Evolutionary conservation across 768 basidiomycete genomes (phyloP), one percentile per base, ranked within the genome.

Genomic region (Boletus sp.): DNA sequence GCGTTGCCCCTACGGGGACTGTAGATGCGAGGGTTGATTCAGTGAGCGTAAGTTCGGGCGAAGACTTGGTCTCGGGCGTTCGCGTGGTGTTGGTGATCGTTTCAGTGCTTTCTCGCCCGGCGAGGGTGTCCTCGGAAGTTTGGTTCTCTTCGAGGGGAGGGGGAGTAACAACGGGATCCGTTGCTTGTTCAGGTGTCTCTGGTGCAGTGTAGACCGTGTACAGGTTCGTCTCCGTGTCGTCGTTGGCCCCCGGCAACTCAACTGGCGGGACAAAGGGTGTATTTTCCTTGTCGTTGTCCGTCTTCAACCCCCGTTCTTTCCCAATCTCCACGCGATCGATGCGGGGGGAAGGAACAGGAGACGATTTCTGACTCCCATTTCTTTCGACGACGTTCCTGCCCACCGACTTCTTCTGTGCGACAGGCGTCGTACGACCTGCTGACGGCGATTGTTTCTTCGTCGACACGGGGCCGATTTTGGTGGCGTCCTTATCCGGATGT

Each of bases 1-100:
- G 82, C 11, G 85, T 89, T 3, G 86, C 84, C 1, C 92, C 92
- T 9, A 59, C 58, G 4, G 62, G 73, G 5, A 59, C 59, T 17
- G 61, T 37, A 5, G 62, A 64, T 7, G 60, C 60, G 41, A 72
- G 61, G 18, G 72, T 63, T 3, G 63, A 66, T 40, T 70, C 65
- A 1, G 63, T 67, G 20, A 69, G 65, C 3, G 69, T 14, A 0
- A 45, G 58, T 7, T 58, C 56, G 4, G 61, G 59, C 2, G 64
- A 64, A 0, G 56, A 59, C 44, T 64, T 69, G 3, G 49, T 59
- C 37, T 55, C 67, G 5, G 58, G 60, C 36, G 50, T 67, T 37
- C 40, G 63, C 42, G 67, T 32, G 42, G 59, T 30, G 35, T 64
- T 60, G 50, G 71, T 66, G 39, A 68, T 54, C 30, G 71, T 72